Conservation (phyloP, 169 alveolate species). For the Plasmodium inui region DNA sequence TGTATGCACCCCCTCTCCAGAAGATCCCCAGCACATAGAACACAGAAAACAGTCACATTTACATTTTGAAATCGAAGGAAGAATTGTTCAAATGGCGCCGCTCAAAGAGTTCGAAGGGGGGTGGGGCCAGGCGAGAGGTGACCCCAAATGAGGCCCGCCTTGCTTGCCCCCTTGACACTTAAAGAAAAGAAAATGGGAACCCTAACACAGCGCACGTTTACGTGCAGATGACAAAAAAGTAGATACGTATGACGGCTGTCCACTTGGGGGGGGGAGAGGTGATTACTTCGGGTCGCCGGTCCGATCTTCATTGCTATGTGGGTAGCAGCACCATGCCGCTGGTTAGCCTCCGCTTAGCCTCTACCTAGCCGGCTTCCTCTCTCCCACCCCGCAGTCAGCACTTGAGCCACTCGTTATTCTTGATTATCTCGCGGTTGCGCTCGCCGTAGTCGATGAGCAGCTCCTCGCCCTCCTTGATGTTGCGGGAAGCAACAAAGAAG, state of each 20-base stretch:
- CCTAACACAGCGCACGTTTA: background rate
- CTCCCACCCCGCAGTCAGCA: slow-evolving; percentile 6
- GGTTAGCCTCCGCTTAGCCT: background rate
- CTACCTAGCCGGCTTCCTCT: background rate
- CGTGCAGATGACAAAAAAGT: background rate
- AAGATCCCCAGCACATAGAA: background rate
- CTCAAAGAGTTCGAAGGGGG: background rate
- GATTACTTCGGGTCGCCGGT: background rate
- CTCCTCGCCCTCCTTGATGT: slow-evolving; percentile 90
- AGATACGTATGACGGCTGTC: background rate
- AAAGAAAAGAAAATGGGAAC: background rate
- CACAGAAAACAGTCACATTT: background rate
- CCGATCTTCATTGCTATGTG: background rate
- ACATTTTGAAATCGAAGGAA: slow-evolving; percentile 2
- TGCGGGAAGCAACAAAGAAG: slow-evolving; percentile 86
- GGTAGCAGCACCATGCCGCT: background rate
- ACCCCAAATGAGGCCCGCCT: background rate
- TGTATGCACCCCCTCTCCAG: background rate
- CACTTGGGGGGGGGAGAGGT: background rate
- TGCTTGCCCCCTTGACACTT: background rate
- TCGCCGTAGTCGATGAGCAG: slow-evolving; percentile 92
- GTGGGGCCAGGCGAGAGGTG: background rate
- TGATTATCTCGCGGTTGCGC: slow-evolving; percentile 86
- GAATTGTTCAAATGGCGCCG: background rate
- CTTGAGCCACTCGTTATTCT: slow-evolving; percentile 89